Base-by-base conservation (phyloP, 345 rosid species). In the Syzygium jambos region DNA sequence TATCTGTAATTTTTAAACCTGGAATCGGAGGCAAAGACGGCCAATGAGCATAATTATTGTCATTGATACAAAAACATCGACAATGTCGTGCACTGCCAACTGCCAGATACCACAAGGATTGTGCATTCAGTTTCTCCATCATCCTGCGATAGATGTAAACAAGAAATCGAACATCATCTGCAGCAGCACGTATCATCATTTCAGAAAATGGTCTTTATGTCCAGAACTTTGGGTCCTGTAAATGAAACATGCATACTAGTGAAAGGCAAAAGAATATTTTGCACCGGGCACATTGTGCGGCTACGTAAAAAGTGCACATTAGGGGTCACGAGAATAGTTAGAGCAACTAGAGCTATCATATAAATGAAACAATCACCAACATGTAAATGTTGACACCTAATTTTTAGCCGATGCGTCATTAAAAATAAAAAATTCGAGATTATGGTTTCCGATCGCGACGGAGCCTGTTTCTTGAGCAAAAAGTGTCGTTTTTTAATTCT, bases 131-230 rank as follows among this genome's bases (percentile, higher is more conserved):
- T 89, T 94, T 97, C 91, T 90, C 92, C 94, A 93, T 94, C 99
- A 97, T 95, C 92, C 89, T 96, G 89, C 89, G 92, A 89, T 95
- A 95, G 87, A 97, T 94, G 90, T 89, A 89, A 78, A 95, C 93
- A 86, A 97, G 98, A 92, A 96, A 97, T 85, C 98, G 97, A 87
- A 97, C 98, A 92, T 97, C 99, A 93, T 97, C 99, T 10, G 98
- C 94, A 80, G 99, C 99, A 57, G 99, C 97, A 21, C 98, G 98
- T 88, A 94, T 88, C 99, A 96, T 96, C 86, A 95, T 92, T 91
- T 95, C 98, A 52, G 97, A 92, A 86, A 97, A 89, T 43, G 98
- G 99, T 87, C 98, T 93, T 89, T 93, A 89, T 29, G 90, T 93
- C 99, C 99, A 97, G 90, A 97, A 96, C 49, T 89, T 92, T 85